phyloP scores from a whole-genome alignment of 1,284 basidiomycete species.

The Tilletia indica region DNA sequence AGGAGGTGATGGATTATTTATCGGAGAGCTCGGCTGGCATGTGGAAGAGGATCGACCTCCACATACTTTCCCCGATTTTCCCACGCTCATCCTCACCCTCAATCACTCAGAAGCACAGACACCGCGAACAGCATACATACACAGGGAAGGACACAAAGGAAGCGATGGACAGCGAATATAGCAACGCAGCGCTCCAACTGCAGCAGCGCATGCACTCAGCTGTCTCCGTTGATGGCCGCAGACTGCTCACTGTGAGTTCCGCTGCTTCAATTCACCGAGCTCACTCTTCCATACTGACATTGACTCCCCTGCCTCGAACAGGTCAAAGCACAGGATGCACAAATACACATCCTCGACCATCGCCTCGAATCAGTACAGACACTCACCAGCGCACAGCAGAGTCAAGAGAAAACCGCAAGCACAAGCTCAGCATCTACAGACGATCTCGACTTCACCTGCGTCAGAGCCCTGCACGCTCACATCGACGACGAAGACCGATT shows the following conservation, averaged over 20 bases:
- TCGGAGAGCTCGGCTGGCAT: not conserved
- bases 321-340: not conserved
- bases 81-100: no score
- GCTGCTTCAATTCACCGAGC: no score
- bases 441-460: not conserved
- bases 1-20: no score
- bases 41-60: not conserved
- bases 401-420: not conserved
- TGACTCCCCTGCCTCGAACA: not conserved
- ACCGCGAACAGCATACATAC: no score
- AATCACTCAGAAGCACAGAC: no score
- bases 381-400: not conserved
- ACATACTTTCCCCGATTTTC: no score
- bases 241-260: not conserved
- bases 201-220: not conserved
- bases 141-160: no score
- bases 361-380: not conserved
- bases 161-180: no score
- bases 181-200: no score
- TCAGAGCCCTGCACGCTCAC: not conserved
- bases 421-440: not conserved
- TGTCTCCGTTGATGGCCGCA: not conserved
- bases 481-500: slow-evolving; percentile 9
- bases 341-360: not conserved
- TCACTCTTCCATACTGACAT: no score